A percentile compares a stretch with the other conserved stretches of the same genome.
These are phyloP conservation scores for Vanrija sp. DNA, from an alignment of 1,284 basidiomycete genomes.

Conservation along the genomic window DNA sequence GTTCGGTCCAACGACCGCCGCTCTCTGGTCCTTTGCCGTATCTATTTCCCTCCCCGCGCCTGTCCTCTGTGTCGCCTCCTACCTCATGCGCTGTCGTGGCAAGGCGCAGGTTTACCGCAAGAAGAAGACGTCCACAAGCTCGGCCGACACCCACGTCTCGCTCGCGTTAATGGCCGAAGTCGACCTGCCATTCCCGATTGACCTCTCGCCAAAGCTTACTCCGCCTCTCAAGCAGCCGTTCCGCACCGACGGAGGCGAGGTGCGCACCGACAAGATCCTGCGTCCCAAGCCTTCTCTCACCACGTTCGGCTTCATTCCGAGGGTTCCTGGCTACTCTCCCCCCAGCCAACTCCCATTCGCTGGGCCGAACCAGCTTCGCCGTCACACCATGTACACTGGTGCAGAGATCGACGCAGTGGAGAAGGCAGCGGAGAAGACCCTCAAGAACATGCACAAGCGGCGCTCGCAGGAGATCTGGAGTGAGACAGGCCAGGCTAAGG, in stretches of 20 bases:
- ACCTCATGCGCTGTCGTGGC: slow-evolving; percentile 27
- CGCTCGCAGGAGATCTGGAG: slow-evolving; percentile 32
- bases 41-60: slow-evolving; percentile 28
- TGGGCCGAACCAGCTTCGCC: slow-evolving; percentile 1
- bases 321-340: slow-evolving; percentile 4
- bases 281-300: slow-evolving; percentile 21
- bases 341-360: not conserved
- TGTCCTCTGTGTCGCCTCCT: slow-evolving; percentile 22
- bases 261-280: slow-evolving; percentile 16
- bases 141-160: not conserved
- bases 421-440: slow-evolving; percentile 2
- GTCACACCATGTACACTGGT: slow-evolving; percentile 26
- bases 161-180: not conserved
- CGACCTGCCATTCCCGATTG: slow-evolving; percentile 23
- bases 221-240: slow-evolving; percentile 17
- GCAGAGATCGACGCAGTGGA: not conserved
- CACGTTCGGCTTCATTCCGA: not conserved
- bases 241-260: slow-evolving; percentile 7
- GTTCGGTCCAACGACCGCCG: slow-evolving; percentile 9
- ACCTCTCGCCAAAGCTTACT: slow-evolving; percentile 30
- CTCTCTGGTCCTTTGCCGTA: slow-evolving; percentile 21
- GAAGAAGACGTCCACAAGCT: slow-evolving; percentile 17
- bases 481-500: slow-evolving; percentile 29
- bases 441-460: slow-evolving; percentile 12
- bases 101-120: slow-evolving; percentile 1